phyloP scores from a whole-genome alignment of 257 asterid genomes.

The Phtheirospermum japonicum region DNA sequence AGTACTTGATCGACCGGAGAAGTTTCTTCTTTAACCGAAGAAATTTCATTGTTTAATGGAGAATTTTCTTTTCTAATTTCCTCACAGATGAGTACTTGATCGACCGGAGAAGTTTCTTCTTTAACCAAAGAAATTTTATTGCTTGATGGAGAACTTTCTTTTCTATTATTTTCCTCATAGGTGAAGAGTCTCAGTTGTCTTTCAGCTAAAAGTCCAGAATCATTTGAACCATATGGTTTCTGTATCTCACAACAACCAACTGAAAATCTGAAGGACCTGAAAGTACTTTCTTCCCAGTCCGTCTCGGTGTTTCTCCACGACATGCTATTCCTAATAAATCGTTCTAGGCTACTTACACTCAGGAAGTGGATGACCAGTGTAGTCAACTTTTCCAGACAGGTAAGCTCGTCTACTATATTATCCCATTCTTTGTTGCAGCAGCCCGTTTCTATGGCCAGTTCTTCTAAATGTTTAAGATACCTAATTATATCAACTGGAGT shows the following conservation, averaged over 20 bases:
- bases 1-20: background rate
- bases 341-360: conserved; percentile 3
- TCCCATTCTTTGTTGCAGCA: conserved; percentile 12
- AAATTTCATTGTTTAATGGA: no score
- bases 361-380: conserved; percentile 27
- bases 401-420: background rate
- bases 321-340: background rate
- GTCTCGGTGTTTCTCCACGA: background rate
- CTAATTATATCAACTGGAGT: conserved; percentile 12
- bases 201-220: background rate
- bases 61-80: no score
- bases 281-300: conserved; percentile 4
- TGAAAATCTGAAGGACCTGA: conserved; percentile 22
- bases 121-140: no score
- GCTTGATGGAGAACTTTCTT: no score
- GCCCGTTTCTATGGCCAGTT: conserved; percentile 19
- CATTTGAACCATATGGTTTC: background rate
- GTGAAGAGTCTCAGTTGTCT: background rate
- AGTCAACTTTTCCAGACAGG: conserved; percentile 19
- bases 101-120: background rate
- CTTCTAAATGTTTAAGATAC: conserved; percentile 25
- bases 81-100: background rate
- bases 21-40: background rate
- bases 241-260: background rate
- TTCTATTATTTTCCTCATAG: no score